phyloP scores from a whole-genome alignment of 2,329 filamentous ascomycete species.

The Clonostachys rosea region DNA sequence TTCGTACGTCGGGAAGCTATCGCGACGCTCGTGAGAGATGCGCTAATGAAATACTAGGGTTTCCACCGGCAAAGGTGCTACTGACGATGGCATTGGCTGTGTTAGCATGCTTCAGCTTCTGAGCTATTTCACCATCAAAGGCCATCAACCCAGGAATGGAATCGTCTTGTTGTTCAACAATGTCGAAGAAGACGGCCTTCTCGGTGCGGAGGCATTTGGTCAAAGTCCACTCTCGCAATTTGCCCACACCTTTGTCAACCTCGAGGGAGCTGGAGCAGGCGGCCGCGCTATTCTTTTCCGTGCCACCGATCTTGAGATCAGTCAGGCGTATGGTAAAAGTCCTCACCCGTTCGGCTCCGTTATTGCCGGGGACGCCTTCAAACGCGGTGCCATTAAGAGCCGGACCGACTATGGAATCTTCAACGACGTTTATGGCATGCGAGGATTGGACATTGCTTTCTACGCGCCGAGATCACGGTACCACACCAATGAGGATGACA shows the following conservation, averaged over 20 bases:
- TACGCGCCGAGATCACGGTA: slow-evolving; percentile 82
- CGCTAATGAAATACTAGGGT: slow-evolving; percentile 49
- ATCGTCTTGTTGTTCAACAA: slow-evolving; percentile 89
- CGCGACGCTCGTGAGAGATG: not conserved
- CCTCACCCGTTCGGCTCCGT: slow-evolving; percentile 80
- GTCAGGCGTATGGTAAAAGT: slow-evolving; percentile 67
- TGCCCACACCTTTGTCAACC: slow-evolving; percentile 84
- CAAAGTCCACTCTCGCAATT: slow-evolving; percentile 77
- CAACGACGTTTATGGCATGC: slow-evolving; percentile 69
- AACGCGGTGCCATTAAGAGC: slow-evolving; percentile 71
- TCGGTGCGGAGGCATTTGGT: slow-evolving; percentile 81
- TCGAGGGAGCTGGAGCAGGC: slow-evolving; percentile 91
- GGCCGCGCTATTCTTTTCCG: slow-evolving; percentile 85
- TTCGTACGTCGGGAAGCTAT: slow-evolving; percentile 33
- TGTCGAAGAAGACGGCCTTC: slow-evolving; percentile 88
- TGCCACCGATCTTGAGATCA: slow-evolving; percentile 81
- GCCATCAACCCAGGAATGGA: slow-evolving; percentile 70
- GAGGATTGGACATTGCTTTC: slow-evolving; percentile 90
- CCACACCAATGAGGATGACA: slow-evolving; percentile 86
- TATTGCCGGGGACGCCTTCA: slow-evolving; percentile 79
- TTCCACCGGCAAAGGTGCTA: slow-evolving; percentile 86
- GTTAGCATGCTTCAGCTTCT: slow-evolving; percentile 83
- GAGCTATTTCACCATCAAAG: slow-evolving; percentile 73
- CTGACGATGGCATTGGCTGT: slow-evolving; percentile 88
- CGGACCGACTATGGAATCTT: slow-evolving; percentile 90